Evolutionary conservation across 2,329 filamentous ascomycete genomes (phyloP), one percentile per base, ranked within the genome.

Genomic region (Fusarium globosum): DNA sequence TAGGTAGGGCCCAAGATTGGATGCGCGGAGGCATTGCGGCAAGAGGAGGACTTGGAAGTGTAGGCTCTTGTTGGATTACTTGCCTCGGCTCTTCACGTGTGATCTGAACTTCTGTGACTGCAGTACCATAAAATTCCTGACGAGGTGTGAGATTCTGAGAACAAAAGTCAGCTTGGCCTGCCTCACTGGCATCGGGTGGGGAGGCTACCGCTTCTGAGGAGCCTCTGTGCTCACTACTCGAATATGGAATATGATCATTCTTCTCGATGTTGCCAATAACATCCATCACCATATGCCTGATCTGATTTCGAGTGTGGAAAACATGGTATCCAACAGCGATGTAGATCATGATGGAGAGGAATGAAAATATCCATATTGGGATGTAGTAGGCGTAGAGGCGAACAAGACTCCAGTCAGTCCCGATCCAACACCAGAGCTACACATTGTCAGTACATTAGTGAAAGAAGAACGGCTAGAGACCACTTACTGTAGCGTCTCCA

Each of bases 351-450:
- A 85, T 83, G 1, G 88, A 90, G 23, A 88, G 73, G 23, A 87
- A 78, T 48, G 89, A 89, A 76, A 88, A 90, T 15, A 86, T 81
- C 88, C 88, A 90, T 43, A 90, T 89, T 3, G 88, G 88, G 26
- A 90, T 83, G 76, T 90, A 90, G 77, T 90, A 90, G 16, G 87
- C 87, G 75, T 87, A 90, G 20, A 90, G 88, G 23, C 88, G 88
- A 26, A 90, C 82, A 39, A 85, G 80, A 61, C 86, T 88, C 86
- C 86, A 89, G 43, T 84, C 82, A 39, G 84, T 82, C 64, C 83
- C 83, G 61, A 90, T 89, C 88, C 88, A 90, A 77, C 88, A 90
- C 88, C 88, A 90, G 8, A 90, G 82, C 88, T 90, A 60, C 20
- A 15, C 20, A 14, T 49, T 10, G 41, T 79, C 49, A 79, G 69